Conservation (phyloP, 2,329 filamentous ascomycete species). For the Coniosporium tulheliwenetii region DNA sequence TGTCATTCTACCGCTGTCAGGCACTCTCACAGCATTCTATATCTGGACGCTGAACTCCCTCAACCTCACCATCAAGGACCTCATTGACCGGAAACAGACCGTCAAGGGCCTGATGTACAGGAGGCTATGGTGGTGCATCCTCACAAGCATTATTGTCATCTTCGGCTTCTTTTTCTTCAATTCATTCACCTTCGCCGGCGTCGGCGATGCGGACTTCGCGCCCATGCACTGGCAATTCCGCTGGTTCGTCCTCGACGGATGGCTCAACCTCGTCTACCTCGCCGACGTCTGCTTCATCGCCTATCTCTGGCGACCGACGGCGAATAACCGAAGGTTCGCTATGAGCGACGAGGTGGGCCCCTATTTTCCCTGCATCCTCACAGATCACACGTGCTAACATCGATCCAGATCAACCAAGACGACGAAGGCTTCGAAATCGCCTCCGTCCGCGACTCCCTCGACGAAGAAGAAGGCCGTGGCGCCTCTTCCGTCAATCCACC, state of each 20-base stretch:
- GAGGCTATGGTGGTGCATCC: slow-evolving; percentile 96
- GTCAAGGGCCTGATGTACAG: slow-evolving; percentile 94
- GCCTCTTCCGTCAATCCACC: slow-evolving; percentile 16
- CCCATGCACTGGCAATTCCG: slow-evolving; percentile 94
- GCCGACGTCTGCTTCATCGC: slow-evolving; percentile 85
- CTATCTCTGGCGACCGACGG: slow-evolving; percentile 91
- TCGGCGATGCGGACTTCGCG: slow-evolving; percentile 73
- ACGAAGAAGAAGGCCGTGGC: slow-evolving; percentile 40
- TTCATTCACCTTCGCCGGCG: slow-evolving; percentile 83
- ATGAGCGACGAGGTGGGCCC: slow-evolving; percentile 80
- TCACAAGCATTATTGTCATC: slow-evolving; percentile 83
- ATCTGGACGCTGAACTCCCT: slow-evolving; percentile 97
- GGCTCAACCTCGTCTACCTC: slow-evolving; percentile 93
- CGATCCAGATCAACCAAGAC: slow-evolving; percentile 67
- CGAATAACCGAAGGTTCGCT: slow-evolving; percentile 90
- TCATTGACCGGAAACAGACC: slow-evolving; percentile 86
- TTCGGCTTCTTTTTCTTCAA: slow-evolving; percentile 99
- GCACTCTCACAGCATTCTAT: slow-evolving; percentile 89
- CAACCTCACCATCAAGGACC: slow-evolving; percentile 86
- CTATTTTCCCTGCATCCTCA: neutral
- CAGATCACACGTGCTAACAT: slow-evolving; percentile 13
- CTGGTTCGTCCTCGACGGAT: slow-evolving; percentile 95
- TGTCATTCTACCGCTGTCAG: slow-evolving; percentile 82
- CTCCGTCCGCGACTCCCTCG: slow-evolving; percentile 64
- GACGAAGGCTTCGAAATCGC: slow-evolving; percentile 97